Conservation (phyloP, 441 rosid genomes). For the Gossypium laxum region DNA sequence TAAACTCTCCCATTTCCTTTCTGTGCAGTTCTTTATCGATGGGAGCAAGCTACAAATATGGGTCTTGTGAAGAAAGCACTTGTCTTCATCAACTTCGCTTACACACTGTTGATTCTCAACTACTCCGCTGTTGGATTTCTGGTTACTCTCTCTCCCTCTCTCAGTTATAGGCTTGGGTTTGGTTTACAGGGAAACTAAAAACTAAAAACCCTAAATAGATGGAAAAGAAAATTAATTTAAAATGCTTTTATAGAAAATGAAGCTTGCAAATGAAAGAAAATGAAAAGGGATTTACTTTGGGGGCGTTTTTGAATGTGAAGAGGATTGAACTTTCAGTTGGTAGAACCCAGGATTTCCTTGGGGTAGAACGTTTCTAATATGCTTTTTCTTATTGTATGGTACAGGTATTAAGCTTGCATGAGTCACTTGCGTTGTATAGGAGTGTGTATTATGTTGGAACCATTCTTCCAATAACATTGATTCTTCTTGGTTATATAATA, state of each 20-base stretch:
- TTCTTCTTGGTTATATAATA: slow-evolving; percentile 51
- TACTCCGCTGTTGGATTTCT: slow-evolving; percentile 80
- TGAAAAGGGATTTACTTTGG: not conserved
- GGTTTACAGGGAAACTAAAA: not conserved
- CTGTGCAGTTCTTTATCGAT: slow-evolving; percentile 65
- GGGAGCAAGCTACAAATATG: slow-evolving; percentile 67
- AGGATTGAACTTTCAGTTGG: not conserved
- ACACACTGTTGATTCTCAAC: slow-evolving; percentile 63
- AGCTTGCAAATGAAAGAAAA: not conserved
- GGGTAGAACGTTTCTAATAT: not conserved
- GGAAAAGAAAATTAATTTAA: not conserved
- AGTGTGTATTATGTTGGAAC: slow-evolving; percentile 80
- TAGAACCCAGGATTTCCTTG: not conserved
- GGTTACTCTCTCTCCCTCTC: slow-evolving; percentile 37
- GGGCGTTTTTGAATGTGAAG: not conserved
- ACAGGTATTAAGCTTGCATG: slow-evolving; percentile 80
- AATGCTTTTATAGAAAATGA: not conserved
- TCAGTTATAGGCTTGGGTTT: not conserved
- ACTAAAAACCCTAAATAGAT: not conserved
- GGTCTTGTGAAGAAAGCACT: slow-evolving; percentile 38
- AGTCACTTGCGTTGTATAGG: slow-evolving; percentile 55
- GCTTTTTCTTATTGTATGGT: slow-evolving; percentile 1
- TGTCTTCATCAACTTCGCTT: slow-evolving; percentile 46
- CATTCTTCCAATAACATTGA: slow-evolving; percentile 43
- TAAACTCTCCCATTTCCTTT: not conserved